These are phyloP conservation scores for Rosa hybrid DNA, from an alignment of 331 rosid species.

Conservation along the genomic window DNA sequence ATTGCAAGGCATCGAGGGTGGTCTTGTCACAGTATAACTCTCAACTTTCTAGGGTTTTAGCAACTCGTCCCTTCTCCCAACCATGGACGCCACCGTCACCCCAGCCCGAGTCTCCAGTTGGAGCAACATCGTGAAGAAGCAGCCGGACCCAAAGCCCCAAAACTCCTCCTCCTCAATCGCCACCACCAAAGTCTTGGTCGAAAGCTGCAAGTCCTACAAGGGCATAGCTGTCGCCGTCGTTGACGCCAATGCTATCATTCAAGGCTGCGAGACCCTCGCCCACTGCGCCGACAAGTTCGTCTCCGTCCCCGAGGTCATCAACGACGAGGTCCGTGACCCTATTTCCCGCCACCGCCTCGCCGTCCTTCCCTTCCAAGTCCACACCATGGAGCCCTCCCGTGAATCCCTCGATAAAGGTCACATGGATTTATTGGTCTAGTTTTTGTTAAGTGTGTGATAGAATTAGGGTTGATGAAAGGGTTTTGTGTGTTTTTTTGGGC, in stretches of 20 bases:
- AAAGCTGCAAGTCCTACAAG: conserved; percentile 54
- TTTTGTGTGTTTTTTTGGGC: conserved; percentile 1
- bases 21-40: not conserved
- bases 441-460: not conserved
- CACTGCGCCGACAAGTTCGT: conserved; percentile 67
- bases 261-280: conserved; percentile 65
- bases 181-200: conserved; percentile 38
- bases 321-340: conserved; percentile 82
- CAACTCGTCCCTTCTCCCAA: not conserved
- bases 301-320: conserved; percentile 66
- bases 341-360: conserved; percentile 88
- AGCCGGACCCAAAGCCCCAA: conserved; percentile 40
- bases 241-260: conserved; percentile 84
- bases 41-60: not conserved
- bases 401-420: conserved; percentile 76
- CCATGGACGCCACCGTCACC: conserved; percentile 47
- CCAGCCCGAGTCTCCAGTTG: conserved; percentile 36
- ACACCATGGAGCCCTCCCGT: conserved; percentile 83
- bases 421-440: no score
- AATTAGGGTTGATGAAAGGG: not conserved
- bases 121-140: conserved; percentile 67
- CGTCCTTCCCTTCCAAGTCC: conserved; percentile 62
- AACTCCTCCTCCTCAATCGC: conserved; percentile 27
- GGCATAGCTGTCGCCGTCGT: conserved; percentile 76
- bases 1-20: no score